Evolutionary conservation across 2,329 filamentous ascomycete genomes (phyloP).

Genomic region (Thelonectria olida): DNA sequence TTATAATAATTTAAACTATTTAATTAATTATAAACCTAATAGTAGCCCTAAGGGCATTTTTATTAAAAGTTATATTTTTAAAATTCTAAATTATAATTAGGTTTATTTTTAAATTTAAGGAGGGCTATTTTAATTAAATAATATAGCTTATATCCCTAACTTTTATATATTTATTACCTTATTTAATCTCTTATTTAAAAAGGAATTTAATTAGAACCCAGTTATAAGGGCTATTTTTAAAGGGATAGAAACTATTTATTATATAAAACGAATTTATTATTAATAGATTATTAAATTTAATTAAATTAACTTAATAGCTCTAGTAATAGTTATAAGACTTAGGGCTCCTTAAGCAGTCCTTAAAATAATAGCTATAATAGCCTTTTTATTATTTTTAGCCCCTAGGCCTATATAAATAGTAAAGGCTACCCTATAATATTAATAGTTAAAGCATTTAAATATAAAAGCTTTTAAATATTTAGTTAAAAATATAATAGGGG

Average conservation of each 20-base stretch:
- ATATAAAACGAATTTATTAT: neutral
- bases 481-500: neutral
- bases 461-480: neutral
- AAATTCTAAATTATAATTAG: slow-evolving; percentile 15
- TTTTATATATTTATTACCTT: slow-evolving; percentile 11
- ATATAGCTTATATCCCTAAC: slow-evolving; percentile 9
- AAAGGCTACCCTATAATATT: neutral
- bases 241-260: neutral
- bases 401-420: neutral
- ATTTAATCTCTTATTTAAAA: slow-evolving; percentile 5
- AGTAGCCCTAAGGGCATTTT: neutral
- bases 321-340: neutral
- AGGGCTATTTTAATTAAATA: slow-evolving; percentile 1
- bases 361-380: neutral
- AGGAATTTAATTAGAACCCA: slow-evolving; percentile 11
- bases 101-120: slow-evolving; percentile 4
- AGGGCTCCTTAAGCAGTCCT: neutral
- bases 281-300: slow-evolving; percentile 4
- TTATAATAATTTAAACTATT: neutral
- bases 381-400: neutral
- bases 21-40: neutral
- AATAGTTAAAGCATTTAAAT: neutral
- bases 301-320: neutral
- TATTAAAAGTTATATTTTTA: neutral
- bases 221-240: neutral